phyloP scores from a whole-genome alignment of 305 asterid genomes.

The Ajuga reptans region DNA sequence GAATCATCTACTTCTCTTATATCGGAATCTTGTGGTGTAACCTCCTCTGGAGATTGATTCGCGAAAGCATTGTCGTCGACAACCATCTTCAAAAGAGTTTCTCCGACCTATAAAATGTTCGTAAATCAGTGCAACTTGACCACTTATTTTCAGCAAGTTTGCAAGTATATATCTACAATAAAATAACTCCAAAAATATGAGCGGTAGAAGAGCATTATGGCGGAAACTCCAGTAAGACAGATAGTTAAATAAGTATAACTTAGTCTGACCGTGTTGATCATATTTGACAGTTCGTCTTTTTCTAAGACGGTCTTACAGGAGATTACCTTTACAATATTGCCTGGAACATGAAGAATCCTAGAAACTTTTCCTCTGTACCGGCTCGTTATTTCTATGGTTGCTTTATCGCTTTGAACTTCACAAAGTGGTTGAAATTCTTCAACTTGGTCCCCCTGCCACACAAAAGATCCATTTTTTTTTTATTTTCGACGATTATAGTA shows the following conservation, averaged over 20 bases:
- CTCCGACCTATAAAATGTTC: constrained; percentile 67
- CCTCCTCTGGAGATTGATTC: constrained; percentile 27
- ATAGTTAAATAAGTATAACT: too few species aligned
- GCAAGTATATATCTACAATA: background rate
- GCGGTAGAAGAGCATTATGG: background rate
- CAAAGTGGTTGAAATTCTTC: constrained; percentile 95
- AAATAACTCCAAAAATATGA: background rate
- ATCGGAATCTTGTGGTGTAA: constrained; percentile 28
- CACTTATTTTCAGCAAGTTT: background rate
- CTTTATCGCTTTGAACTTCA: constrained; percentile 98
- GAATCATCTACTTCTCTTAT: constrained; percentile 26
- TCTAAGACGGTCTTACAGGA: too few species aligned
- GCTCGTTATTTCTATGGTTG: constrained; percentile 92
- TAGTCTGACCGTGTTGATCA: too few species aligned
- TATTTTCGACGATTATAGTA: background rate
- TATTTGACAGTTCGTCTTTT: too few species aligned
- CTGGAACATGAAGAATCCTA: constrained; percentile 65
- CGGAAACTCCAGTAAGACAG: too few species aligned
- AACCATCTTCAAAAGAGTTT: constrained; percentile 64
- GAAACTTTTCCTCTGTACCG: constrained; percentile 79
- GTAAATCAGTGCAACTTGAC: constrained; percentile 26
- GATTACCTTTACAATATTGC: constrained; percentile 74
- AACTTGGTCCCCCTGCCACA: constrained; percentile 68
- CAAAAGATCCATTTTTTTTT: constrained; percentile 3
- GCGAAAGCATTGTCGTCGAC: constrained; percentile 43